These are phyloP conservation scores for Coniosporium apollinis DNA, from an alignment of 495 filamentous ascomycete species.

Conservation along the genomic window DNA sequence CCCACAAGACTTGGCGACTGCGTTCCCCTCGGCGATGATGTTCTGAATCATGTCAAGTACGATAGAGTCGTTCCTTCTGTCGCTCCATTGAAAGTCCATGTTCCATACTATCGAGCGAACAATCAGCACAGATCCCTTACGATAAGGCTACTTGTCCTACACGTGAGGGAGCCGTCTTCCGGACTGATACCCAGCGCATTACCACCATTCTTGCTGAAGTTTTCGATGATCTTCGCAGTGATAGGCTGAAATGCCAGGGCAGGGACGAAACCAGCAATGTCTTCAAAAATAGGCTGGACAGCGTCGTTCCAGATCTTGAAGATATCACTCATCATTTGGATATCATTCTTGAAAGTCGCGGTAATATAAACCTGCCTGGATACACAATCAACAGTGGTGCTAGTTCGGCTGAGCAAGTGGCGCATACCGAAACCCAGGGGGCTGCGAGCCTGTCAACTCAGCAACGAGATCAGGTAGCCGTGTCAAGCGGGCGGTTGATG, in stretches of 20 bases:
- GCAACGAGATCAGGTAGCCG: too few relatives aligned
- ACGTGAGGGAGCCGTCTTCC: conserved; percentile 1
- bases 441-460: too few relatives aligned
- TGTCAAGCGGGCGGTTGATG: background rate
- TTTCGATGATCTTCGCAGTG: conserved; percentile 1
- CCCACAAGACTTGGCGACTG: conserved; percentile 15
- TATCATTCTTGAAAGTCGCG: background rate
- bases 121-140: conserved; percentile 3
- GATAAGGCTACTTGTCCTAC: too few relatives aligned
- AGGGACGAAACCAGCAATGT: background rate
- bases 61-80: conserved; percentile 6
- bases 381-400: background rate
- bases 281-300: background rate
- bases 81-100: conserved; percentile 4
- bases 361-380: background rate
- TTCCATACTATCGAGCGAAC: background rate
- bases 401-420: background rate
- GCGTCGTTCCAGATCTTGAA: background rate
- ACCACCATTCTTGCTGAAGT: background rate
- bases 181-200: conserved; percentile 1
- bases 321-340: background rate
- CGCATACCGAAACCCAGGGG: background rate
- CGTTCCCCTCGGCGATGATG: conserved; percentile 6
- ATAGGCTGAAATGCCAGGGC: background rate
- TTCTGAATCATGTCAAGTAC: conserved; percentile 2